Evolutionary conservation across 2,329 filamentous ascomycete genomes (phyloP), one percentile per base, ranked within the genome.

Genomic region (Fusarium sp.): DNA sequence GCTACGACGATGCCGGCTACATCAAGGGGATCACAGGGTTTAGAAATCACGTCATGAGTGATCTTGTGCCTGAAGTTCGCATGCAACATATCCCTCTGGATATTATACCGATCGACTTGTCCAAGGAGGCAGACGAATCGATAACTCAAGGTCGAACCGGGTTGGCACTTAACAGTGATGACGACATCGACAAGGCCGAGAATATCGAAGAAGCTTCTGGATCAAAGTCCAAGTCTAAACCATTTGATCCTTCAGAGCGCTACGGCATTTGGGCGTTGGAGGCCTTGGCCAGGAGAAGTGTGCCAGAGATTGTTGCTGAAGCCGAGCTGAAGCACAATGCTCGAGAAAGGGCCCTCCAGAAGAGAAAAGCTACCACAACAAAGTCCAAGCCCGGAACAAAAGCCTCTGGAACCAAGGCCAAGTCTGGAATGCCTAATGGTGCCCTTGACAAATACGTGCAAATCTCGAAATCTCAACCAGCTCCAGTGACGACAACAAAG

Each of bases 51-150:
- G 88, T 90, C 49, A 92, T 89, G 61, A 95, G 92, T 0, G 96
- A 97, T 79, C 90, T 88, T 1, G 90, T 91, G 6, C 87, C 91
- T 2, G 96, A 98, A 80, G 81, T 98, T 11, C 92, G 96, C 8
- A 83, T 98, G 24, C 91, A 93, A 2, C 97, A 93, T 78, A 85
- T 92, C 6, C 96, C 96, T 0, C 87, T 90, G 3, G 88, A 93
- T 33, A 87, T 98, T 17, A 94, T 98, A 3, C 91, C 91, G 0
- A 87, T 98, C 42, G 91, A 97, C 77, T 83, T 98, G 27, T 88
- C 90, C 12, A 86, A 87, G 0, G 95, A 98, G 79, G 88, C 90
- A 33, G 92, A 93, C 17, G 90, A 90, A 67, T 85, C 86, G 1
- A 86, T 88, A 4, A 71, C 80, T 1, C 87, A 83, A 71, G 87